Evolutionary conservation across 129 eudicot species (phyloP), one percentile per base, ranked within the genome.

Genomic region (Apium graveolens): DNA sequence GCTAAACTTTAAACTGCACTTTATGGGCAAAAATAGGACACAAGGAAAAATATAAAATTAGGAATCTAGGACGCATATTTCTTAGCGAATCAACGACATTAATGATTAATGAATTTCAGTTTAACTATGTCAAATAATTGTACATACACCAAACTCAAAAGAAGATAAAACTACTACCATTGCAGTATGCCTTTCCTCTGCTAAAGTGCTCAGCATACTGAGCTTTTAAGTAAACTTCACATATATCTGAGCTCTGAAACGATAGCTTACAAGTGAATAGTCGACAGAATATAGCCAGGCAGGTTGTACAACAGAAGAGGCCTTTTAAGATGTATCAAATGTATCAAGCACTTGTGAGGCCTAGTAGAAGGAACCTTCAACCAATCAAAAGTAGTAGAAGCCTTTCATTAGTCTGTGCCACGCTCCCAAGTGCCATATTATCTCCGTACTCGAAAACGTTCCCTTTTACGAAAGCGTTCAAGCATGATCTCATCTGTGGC

Each of bases 401-500:
- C 13, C 38, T 73, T 27, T 43, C 44, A 43, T 48, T 0, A n/a
- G 38, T 14, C 26, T 44, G 57, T 26, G 7, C 17, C 38, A 12
- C 42, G 76, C 53, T 39, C 24, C 0, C 0, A 42, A 72, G 51
- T 44, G 38, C 24, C 24, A n/a, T 44, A 21, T 62, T 79, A 90
- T 92, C 99, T 87, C 71, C 99, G 89, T 78, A 83, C 91, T 42
- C 99, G 97, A 63, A 92, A 92, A 27, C 99, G 97, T 80, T 96
- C 99, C 83, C 97, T 84, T 85, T 90, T 96, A 55, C 99, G 92
- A 71, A 96, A 96, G 41, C 99, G 91, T 73, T 96, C 95, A 57
- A 96, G 99, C 96, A 92, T 92, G 65, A 96, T 71, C 82, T 96
- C 89, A 85, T 92, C 99, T 3, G 99, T 96, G 26, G 99, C 97